Evolutionary conservation across 2,329 filamentous ascomycete genomes (phyloP).

Genomic region (Colletotrichum phormii): DNA sequence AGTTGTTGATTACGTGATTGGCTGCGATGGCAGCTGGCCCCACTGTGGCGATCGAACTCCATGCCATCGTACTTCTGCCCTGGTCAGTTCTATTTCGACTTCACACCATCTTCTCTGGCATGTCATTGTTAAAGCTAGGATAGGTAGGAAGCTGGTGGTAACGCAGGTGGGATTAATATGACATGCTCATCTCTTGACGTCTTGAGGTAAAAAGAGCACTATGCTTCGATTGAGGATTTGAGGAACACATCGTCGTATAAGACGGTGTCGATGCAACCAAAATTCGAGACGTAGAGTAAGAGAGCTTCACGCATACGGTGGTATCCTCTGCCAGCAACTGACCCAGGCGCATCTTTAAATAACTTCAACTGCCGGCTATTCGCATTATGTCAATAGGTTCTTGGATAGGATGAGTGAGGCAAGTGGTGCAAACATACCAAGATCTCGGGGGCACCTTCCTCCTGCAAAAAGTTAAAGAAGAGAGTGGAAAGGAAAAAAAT

Average conservation of each 20-base stretch:
- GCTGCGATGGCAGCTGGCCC: not conserved
- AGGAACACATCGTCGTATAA: not conserved
- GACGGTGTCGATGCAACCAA: not conserved
- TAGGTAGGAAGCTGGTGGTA: too few relatives aligned
- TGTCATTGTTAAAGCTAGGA: not conserved
- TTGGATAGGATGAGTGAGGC: too few relatives aligned
- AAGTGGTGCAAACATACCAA: not conserved
- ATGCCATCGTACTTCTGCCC: constrained; percentile 6
- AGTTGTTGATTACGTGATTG: constrained; percentile 5
- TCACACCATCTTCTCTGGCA: not conserved
- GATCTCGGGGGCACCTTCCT: too few relatives aligned
- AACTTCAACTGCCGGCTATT: too few relatives aligned
- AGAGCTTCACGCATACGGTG: not conserved
- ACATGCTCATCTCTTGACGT: not conserved
- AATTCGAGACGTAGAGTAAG: not conserved
- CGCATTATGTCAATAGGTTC: too few relatives aligned
- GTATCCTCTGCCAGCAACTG: not conserved
- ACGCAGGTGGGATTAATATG: not conserved
- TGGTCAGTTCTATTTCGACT: constrained; percentile 28
- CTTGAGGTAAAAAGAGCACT: not conserved
- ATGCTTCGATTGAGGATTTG: not conserved
- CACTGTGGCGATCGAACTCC: constrained; percentile 13
- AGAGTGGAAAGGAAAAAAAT: not conserved
- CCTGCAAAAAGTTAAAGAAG: too few relatives aligned
- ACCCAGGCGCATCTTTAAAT: too few relatives aligned